Conservation (phyloP, 768 basidiomycete genomes). For the Tephrocybe sp. region DNA sequence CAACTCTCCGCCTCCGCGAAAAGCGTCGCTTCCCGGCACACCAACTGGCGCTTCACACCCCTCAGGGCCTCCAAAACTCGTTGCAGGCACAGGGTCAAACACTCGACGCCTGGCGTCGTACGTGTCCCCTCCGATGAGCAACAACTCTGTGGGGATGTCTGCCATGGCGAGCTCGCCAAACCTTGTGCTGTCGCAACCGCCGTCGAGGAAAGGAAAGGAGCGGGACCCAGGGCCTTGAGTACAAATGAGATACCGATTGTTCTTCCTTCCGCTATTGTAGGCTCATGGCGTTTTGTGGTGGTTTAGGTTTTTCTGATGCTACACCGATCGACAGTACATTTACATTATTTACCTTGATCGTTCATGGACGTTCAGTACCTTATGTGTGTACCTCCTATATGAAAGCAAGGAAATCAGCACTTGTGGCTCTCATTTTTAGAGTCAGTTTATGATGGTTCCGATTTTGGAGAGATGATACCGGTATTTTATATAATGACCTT, state of each 20-base stretch:
- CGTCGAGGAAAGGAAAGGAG: conserved; percentile 18
- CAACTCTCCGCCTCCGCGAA: conserved; percentile 6
- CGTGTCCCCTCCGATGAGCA: background rate
- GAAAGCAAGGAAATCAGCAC: too few species aligned
- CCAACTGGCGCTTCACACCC: conserved; percentile 6
- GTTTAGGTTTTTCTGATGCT: background rate
- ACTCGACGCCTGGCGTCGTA: conserved; percentile 12
- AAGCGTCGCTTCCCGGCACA: conserved; percentile 10
- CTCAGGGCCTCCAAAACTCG: background rate
- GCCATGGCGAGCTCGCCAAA: conserved; percentile 13
- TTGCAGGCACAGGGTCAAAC: background rate
- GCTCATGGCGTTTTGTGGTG: background rate
- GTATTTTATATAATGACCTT: too few species aligned
- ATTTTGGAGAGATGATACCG: too few species aligned
- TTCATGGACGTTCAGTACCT: too few species aligned
- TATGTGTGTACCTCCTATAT: too few species aligned
- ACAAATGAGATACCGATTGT: too few species aligned
- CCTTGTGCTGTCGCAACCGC: conserved; percentile 7
- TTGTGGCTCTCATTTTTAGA: too few species aligned
- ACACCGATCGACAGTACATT: too few species aligned
- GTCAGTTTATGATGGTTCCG: too few species aligned
- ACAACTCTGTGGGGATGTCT: conserved; percentile 3
- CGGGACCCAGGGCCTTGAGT: conserved; percentile 12
- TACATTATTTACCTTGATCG: too few species aligned
- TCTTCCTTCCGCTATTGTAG: background rate